A percentile compares a stretch with the other conserved stretches of the same genome.
phyloP scores from a whole-genome alignment of 805 yeast genomes.

The Saturnispora besseyi region DNA sequence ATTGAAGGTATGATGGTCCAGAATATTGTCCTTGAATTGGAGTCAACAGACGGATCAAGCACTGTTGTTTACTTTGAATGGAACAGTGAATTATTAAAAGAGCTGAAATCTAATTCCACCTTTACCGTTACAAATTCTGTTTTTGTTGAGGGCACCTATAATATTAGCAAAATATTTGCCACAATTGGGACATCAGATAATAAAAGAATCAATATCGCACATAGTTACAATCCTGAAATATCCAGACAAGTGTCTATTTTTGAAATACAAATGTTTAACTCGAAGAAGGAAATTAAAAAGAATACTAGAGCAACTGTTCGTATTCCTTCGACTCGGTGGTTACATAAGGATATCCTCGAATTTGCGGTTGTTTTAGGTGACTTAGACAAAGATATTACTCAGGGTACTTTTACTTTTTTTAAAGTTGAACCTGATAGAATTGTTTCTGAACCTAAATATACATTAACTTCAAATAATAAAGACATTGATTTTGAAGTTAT shows the following conservation, averaged over 20 bases:
- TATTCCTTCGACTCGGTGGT: slow-evolving; percentile 19
- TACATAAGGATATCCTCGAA: slow-evolving; percentile 24
- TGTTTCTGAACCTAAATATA: slow-evolving; percentile 15
- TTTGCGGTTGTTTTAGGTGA: slow-evolving; percentile 17
- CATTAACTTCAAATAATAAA: slow-evolving; percentile 3
- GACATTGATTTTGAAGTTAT: slow-evolving; percentile 12
- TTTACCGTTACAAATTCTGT: slow-evolving; percentile 1
- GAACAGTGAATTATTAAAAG: background rate
- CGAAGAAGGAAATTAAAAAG: background rate
- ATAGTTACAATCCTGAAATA: background rate
- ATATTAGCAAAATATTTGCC: slow-evolving; percentile 4
- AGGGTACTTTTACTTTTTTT: slow-evolving; percentile 16
- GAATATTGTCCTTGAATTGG: slow-evolving; percentile 1
- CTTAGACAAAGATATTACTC: slow-evolving; percentile 9
- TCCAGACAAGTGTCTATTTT: background rate
- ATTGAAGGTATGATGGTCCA: background rate
- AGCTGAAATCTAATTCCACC: background rate
- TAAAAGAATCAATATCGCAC: background rate
- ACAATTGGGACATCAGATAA: background rate
- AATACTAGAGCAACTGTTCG: slow-evolving; percentile 18
- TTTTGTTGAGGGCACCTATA: slow-evolving; percentile 2
- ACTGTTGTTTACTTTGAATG: slow-evolving; percentile 3
- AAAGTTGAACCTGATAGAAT: slow-evolving; percentile 26
- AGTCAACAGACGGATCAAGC: background rate
- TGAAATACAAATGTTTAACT: background rate